phyloP scores from a whole-genome alignment of 805 yeast genomes.

The Torulaspora delbrueckii region DNA sequence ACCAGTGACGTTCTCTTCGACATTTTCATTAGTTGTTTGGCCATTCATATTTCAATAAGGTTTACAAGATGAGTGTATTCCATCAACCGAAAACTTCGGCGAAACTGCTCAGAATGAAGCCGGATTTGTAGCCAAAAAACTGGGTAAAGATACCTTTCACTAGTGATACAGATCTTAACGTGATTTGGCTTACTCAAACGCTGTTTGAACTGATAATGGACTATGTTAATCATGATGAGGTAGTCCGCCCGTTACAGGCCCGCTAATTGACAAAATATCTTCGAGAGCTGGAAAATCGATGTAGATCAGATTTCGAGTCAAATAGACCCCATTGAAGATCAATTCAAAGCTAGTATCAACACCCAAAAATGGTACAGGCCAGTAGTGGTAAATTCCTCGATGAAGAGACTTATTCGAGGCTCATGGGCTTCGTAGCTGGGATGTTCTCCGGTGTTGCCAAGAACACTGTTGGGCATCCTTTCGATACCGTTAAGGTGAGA shows the following conservation, averaged over 20 bases:
- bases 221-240: neutral
- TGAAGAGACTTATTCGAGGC: slow-evolving; percentile 25
- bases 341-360: neutral
- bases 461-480: slow-evolving; percentile 89
- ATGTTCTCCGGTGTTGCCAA: slow-evolving; percentile 82
- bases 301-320: neutral
- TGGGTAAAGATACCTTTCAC: neutral
- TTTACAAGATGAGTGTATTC: neutral
- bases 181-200: neutral
- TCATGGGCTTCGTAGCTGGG: slow-evolving; percentile 81
- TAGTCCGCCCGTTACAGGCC: slow-evolving; percentile 14
- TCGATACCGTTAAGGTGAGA: slow-evolving; percentile 85
- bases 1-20: neutral
- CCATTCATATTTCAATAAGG: neutral
- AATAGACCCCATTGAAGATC: neutral
- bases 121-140: neutral
- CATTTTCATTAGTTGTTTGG: neutral
- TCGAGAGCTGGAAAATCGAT: neutral
- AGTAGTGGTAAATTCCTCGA: slow-evolving; percentile 11
- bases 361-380: neutral
- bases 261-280: slow-evolving; percentile 2
- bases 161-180: neutral
- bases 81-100: neutral
- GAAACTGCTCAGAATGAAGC: neutral
- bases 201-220: neutral